Base-by-base conservation (phyloP, 208 protist species). In the Polymyxa betae region DNA sequence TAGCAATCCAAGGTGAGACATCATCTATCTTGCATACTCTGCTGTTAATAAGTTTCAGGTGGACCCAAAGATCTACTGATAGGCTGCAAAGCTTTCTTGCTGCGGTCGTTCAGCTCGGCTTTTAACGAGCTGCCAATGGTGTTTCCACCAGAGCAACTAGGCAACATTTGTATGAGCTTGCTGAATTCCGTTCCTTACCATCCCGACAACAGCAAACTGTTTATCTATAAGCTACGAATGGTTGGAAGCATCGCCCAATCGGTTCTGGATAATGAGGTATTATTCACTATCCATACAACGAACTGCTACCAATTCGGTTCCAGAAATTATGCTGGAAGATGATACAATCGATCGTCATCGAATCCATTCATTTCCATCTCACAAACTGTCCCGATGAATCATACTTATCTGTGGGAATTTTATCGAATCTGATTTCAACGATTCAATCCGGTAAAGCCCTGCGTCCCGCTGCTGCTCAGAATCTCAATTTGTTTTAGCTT, bases 171-270 rank as follows among this genome's bases (percentile, higher is more conserved):
- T n/a, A 20, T 82, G n/a, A 45, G 12, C 35, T 20, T 43, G 16
- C n/a, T 82, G 72, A 82, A 82, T 35, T 5, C 72, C 35, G 72
- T 82, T 82, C 72, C 72, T 35, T n/a, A 82, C 35, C 40, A 35
- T 45, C 16, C n/a, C 35, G 72, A 82, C 72, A 82, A 82, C 35
- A n/a, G 16, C 35, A 82, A 82, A 43, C 40, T 82, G 5, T 43
- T 38, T n/a, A 82, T 82, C 12, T 82, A 82, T n/a, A 82, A 82
- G n/a, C 72, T 82, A n/a, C 5, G 72, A 35, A 82, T 82, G 72
- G 35, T 82, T 43, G 72, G 72, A 5, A 82, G 72, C 40, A 82
- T 82, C n/a, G 72, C 40, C 5, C 72, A 82, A 43, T 82, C 72
- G 5, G 72, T 82, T 43, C 5, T 82, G 5, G 72, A n/a, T 45